Base-by-base conservation (phyloP, 306 rosid genomes). In the Echinosophora koreensis region DNA sequence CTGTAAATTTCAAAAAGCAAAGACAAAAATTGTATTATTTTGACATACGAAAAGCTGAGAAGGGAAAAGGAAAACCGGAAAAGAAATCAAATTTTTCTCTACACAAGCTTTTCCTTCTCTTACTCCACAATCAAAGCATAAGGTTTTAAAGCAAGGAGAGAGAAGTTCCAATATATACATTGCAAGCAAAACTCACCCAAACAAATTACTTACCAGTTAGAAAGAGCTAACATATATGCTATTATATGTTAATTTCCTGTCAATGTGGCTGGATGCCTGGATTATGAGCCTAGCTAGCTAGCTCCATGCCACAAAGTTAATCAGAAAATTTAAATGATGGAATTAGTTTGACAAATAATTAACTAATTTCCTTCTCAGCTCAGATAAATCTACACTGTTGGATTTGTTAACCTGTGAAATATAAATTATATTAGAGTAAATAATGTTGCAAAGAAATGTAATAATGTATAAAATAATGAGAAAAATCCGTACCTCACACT, bases 361-460 rank as follows among this genome's bases (percentile, higher is more conserved):
- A 22, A 22, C 22, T 22, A 22, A 46, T 81, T 87, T 90, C 73
- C 83, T 81, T 80, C 81, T 86, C 73, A 90, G 88, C 74, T 55
- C 84, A 32, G 78, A 28, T 5, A 66, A 42, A 76, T 88, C 76
- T 17, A 84, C 50, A 39, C 61, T 12, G 50, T 54, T 81, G 65
- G 82, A 49, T 65, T 73, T 66, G 50, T 57, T 72, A 18, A 78
- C 90, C 96, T 90, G 87, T 64, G 44, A 67, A 67, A 35, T 6
- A 57, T 4, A 37, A 13, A 51, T 35, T 32, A 27, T 32, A 27
- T 55, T 51, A 69, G 52, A 46, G 32, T 5, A 66, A 67, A 64
- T 52, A 67, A 64, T 52, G 60, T 49, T 8, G 32, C 28, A 52
- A 22, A 44, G 14, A 37, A 49, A 30, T 22, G 22, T 2, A 30